Conservation (phyloP, 169 alveolate species). For the Plasmodium fragile region DNA sequence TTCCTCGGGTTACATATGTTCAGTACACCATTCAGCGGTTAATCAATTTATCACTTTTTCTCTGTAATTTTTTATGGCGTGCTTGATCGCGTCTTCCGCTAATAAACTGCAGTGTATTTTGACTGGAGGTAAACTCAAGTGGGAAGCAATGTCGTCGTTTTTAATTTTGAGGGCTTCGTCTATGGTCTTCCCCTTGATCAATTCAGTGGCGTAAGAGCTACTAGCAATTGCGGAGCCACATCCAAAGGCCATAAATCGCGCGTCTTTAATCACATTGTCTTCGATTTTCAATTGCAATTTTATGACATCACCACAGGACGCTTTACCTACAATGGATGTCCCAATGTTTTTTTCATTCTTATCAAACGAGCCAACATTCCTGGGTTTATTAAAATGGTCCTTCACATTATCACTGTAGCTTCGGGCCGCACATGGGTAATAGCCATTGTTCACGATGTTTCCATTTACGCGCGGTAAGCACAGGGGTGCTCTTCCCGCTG, state of each 20-base stretch:
- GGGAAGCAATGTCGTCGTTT: slow-evolving; percentile 94
- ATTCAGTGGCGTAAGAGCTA: slow-evolving; percentile 97
- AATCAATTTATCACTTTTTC: slow-evolving; percentile 77
- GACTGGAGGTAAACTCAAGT: slow-evolving; percentile 98
- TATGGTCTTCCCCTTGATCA: slow-evolving; percentile 95
- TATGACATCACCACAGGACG: slow-evolving; percentile 99
- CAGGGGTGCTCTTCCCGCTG: not conserved
- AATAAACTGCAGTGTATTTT: slow-evolving; percentile 98
- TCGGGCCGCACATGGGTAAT: slow-evolving; percentile 34
- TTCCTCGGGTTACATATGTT: not conserved
- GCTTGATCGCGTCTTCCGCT: slow-evolving; percentile 99
- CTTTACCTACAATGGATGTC: slow-evolving; percentile 99
- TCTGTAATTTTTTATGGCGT: slow-evolving; percentile 94
- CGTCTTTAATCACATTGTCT: slow-evolving; percentile 94
- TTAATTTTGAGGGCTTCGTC: slow-evolving; percentile 96
- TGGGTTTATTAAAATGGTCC: slow-evolving; percentile 95
- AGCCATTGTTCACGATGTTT: slow-evolving; percentile 10
- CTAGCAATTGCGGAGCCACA: slow-evolving; percentile 99
- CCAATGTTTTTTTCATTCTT: slow-evolving; percentile 88
- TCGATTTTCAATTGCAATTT: slow-evolving; percentile 96
- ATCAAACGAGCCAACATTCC: slow-evolving; percentile 93
- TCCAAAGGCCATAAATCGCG: slow-evolving; percentile 98
- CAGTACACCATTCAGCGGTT: not conserved
- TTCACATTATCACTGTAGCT: slow-evolving; percentile 90
- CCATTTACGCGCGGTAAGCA: slow-evolving; percentile 7